phyloP scores from a whole-genome alignment of 805 yeast genomes.

The Yamadazyma takamatsuzukensis region DNA sequence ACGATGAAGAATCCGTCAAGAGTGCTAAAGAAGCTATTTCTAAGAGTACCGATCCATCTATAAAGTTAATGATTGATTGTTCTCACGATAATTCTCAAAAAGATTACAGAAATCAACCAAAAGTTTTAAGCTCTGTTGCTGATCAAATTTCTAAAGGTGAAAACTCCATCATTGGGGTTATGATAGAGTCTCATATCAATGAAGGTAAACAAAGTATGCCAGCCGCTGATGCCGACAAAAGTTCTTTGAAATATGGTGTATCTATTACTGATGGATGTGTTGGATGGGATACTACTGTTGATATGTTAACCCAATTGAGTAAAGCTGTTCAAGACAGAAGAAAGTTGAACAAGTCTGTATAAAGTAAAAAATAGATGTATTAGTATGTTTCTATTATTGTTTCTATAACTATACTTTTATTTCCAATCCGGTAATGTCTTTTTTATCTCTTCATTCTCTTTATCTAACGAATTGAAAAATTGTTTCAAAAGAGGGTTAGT shows the following conservation, averaged over 20 bases:
- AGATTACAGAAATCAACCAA: constrained; percentile 90
- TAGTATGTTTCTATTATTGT: not conserved
- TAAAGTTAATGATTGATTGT: constrained; percentile 91
- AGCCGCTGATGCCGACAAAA: constrained; percentile 57
- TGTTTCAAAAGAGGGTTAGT: constrained; percentile 19
- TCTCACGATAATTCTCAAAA: constrained; percentile 95
- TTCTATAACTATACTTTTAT: constrained; percentile 2
- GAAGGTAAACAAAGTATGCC: constrained; percentile 95
- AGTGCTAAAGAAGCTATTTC: constrained; percentile 60
- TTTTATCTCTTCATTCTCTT: constrained; percentile 8
- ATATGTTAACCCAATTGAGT: constrained; percentile 67
- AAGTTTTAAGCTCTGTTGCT: constrained; percentile 73
- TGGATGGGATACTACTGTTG: constrained; percentile 80
- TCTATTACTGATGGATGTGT: constrained; percentile 98
- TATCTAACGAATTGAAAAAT: constrained; percentile 14
- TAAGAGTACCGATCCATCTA: constrained; percentile 49
- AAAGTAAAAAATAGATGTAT: no score
- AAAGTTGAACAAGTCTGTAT: constrained; percentile 14
- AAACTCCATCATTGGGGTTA: constrained; percentile 78
- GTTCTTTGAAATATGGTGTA: constrained; percentile 76
- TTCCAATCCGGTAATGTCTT: constrained; percentile 3
- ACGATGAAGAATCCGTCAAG: constrained; percentile 68
- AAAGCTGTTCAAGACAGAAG: constrained; percentile 81
- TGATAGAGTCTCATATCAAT: constrained; percentile 90
- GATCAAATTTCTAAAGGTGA: constrained; percentile 79